These are phyloP conservation scores for Plantago major DNA, from an alignment of 257 asterid genomes.

Conservation along the genomic window DNA sequence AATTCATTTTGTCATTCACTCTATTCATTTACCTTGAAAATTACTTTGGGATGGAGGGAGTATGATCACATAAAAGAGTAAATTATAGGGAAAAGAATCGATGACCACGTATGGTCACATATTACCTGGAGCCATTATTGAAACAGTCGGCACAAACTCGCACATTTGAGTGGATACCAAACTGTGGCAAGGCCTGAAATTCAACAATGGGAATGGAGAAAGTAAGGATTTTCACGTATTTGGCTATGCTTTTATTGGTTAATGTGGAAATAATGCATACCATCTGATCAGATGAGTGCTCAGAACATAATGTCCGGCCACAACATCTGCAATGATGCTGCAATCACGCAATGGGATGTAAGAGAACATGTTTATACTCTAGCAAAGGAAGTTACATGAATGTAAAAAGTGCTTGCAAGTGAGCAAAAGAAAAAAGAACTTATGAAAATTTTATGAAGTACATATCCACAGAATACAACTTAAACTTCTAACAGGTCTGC, in stretches of 20 bases:
- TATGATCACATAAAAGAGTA: no score
- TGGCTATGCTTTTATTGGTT: constrained; percentile 2
- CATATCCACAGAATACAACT: background rate
- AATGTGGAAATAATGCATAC: constrained; percentile 36
- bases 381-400: background rate
- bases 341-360: constrained; percentile 17
- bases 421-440: background rate
- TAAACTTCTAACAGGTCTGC: constrained; percentile 8
- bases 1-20: no score
- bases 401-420: no score
- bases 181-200: constrained; percentile 85
- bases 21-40: no score
- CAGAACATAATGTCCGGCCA: constrained; percentile 90
- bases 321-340: constrained; percentile 98
- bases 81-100: background rate
- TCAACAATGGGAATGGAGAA: constrained; percentile 13
- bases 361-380: constrained; percentile 7
- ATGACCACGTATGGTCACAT: constrained; percentile 16
- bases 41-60: no score
- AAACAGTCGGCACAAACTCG: constrained; percentile 96
- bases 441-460: background rate
- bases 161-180: constrained; percentile 70
- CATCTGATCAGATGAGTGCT: constrained; percentile 88
- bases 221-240: background rate
- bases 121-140: constrained; percentile 78